Percentiles rank a stretch among this genome's conserved stretches.
Conservation (phyloP, 192 early-diverging fungal species). For the Spizellomyces sp. region DNA sequence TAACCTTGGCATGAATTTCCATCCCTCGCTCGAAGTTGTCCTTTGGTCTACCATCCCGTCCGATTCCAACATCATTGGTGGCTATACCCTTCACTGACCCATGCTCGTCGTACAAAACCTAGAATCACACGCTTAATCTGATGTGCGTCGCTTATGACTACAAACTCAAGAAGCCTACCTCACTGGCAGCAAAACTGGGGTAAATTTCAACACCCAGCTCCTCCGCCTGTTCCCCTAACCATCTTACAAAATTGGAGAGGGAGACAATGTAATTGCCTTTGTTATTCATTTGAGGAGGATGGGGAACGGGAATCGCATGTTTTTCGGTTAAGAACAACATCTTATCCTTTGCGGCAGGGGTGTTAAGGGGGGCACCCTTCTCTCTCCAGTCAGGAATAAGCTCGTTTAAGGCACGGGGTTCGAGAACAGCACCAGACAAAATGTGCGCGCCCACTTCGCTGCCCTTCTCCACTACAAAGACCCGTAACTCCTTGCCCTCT, state of each 20-base stretch:
- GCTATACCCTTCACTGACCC: constrained; percentile 91
- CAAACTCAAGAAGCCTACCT: constrained; percentile 47
- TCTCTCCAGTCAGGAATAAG: constrained; percentile 98
- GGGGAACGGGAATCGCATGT: constrained; percentile 76
- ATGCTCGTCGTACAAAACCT: constrained; percentile 85
- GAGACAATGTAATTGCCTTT: constrained; percentile 97
- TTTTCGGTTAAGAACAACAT: constrained; percentile 84
- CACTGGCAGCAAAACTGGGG: constrained; percentile 86
- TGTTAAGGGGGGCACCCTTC: constrained; percentile 88
- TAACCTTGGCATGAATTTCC: constrained; percentile 91
- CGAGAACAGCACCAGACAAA: constrained; percentile 92
- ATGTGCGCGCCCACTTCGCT: constrained; percentile 94
- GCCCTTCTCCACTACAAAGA: constrained; percentile 93
- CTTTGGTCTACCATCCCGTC: constrained; percentile 85
- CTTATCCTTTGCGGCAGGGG: constrained; percentile 78
- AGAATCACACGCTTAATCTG: constrained; percentile 6
- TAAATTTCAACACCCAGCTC: constrained; percentile 95
- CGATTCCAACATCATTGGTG: constrained; percentile 94
- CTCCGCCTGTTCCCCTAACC: constrained; percentile 97
- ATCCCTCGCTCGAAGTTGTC: constrained; percentile 93
- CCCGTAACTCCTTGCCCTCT: constrained; percentile 81
- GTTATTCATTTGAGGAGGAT: constrained; percentile 96
- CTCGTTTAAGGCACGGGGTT: constrained; percentile 89
- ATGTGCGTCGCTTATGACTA: background rate
- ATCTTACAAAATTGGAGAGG: constrained; percentile 88